Evolutionary conservation across 163 green algal species (phyloP).

Genomic region (Scenedesmus sp.): DNA sequence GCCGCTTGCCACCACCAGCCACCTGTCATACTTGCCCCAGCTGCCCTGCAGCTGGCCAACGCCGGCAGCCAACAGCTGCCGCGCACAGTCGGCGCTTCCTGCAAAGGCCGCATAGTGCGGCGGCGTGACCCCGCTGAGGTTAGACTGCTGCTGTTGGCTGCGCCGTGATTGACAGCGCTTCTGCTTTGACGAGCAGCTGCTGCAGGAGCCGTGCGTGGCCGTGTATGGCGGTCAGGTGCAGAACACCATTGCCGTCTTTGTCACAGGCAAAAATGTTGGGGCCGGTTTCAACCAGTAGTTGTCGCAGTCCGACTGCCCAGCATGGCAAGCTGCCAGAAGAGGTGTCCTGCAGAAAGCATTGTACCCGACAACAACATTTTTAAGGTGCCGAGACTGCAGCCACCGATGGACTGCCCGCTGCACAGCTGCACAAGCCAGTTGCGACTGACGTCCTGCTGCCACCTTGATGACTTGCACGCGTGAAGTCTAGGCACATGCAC

Average conservation of each 20-base stretch:
- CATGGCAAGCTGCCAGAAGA: constrained; percentile 9
- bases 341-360: background rate
- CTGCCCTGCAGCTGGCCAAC: constrained; percentile 23
- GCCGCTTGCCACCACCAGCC: constrained; percentile 2
- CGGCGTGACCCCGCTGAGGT: constrained; percentile 25
- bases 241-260: background rate
- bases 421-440: background rate
- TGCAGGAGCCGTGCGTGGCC: background rate
- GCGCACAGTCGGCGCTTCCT: background rate
- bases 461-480: too few species aligned
- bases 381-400: background rate
- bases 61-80: constrained; percentile 1
- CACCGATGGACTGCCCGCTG: background rate
- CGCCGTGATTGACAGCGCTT: background rate
- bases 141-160: background rate
- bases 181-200: constrained; percentile 21
- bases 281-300: constrained; percentile 11
- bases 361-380: background rate
- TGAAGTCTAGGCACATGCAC: too few species aligned
- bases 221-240: constrained; percentile 4
- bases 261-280: constrained; percentile 30
- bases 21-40: constrained; percentile 26
- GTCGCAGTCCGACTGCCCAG: background rate
- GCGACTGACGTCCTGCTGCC: too few species aligned
- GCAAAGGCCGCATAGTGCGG: constrained; percentile 12